phyloP scores from a whole-genome alignment of 257 asterid species.

The Thymus mandschuricus region DNA sequence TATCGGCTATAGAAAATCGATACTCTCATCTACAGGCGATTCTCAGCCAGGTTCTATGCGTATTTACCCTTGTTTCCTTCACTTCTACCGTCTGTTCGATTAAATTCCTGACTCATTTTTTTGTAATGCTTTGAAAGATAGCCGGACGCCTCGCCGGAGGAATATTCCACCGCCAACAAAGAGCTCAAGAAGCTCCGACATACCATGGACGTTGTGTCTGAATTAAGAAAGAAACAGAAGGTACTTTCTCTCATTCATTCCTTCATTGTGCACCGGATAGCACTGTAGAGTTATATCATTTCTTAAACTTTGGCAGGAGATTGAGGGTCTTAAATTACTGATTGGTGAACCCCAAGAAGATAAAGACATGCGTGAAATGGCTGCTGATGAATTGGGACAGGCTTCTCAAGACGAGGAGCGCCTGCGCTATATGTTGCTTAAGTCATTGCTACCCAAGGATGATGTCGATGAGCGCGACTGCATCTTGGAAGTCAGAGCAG shows the following conservation, averaged over 20 bases:
- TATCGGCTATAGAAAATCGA: conserved; percentile 67
- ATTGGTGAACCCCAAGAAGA: conserved; percentile 77
- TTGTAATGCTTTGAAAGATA: conserved; percentile 48
- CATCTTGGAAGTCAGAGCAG: conserved; percentile 98
- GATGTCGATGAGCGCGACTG: conserved; percentile 94
- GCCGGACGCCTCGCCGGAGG: conserved; percentile 77
- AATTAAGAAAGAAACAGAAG: conserved; percentile 74
- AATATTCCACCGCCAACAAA: conserved; percentile 76
- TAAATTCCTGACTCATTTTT: conserved; percentile 11
- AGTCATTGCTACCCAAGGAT: conserved; percentile 85
- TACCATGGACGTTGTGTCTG: conserved; percentile 56
- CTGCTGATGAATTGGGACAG: conserved; percentile 74
- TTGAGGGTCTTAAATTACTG: conserved; percentile 60
- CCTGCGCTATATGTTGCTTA: conserved; percentile 66
- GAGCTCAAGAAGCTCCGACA: conserved; percentile 80
- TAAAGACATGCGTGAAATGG: conserved; percentile 87
- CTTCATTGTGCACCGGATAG: conserved; percentile 3
- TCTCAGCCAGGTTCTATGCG: conserved; percentile 52
- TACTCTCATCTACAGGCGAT: conserved; percentile 59
- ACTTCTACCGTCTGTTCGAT: conserved; percentile 31
- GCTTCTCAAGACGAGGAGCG: conserved; percentile 73
- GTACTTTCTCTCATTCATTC: conserved; percentile 35
- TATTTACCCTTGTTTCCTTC: neutral
- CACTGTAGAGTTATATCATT: neutral
- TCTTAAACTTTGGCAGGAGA: conserved; percentile 57